These are phyloP conservation scores for Phragmites australis DNA, from an alignment of 176 grass and related monocot species.

Conservation along the genomic window DNA sequence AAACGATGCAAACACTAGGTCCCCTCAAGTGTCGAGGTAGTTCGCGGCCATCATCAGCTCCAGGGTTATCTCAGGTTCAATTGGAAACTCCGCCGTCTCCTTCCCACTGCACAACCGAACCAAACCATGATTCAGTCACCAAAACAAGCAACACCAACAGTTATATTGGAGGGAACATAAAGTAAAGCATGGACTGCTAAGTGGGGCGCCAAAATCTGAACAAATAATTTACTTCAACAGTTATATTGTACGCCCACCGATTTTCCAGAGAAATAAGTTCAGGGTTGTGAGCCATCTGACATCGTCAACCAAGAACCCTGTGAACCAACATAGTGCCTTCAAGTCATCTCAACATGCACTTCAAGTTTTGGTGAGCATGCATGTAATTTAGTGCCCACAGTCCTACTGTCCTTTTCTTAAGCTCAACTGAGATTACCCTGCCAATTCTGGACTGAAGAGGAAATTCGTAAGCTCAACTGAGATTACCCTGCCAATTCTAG, in stretches of 20 bases:
- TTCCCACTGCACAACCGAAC: conserved; percentile 62
- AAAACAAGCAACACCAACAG: conserved; percentile 5
- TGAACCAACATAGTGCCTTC: background rate
- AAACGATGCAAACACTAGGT: background rate
- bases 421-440: background rate
- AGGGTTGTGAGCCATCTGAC: background rate
- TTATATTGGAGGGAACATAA: background rate
- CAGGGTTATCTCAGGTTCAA: conserved; percentile 83
- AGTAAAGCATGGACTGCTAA: background rate
- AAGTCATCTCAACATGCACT: background rate
- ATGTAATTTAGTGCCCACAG: background rate
- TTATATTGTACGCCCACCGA: background rate
- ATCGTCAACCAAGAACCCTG: background rate
- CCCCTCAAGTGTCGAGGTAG: conserved; percentile 56
- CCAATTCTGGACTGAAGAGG: background rate
- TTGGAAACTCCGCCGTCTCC: conserved; percentile 72
- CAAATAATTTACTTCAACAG: background rate
- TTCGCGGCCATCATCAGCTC: conserved; percentile 98
- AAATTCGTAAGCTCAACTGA: background rate
- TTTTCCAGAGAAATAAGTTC: background rate
- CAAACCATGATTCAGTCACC: background rate
- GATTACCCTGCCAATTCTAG: background rate
- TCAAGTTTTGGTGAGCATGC: background rate
- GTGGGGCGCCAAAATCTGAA: background rate
- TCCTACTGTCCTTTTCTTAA: background rate